phyloP scores from a whole-genome alignment of 1,139 yeast species.

The Magnusiomyces magnusii region DNA sequence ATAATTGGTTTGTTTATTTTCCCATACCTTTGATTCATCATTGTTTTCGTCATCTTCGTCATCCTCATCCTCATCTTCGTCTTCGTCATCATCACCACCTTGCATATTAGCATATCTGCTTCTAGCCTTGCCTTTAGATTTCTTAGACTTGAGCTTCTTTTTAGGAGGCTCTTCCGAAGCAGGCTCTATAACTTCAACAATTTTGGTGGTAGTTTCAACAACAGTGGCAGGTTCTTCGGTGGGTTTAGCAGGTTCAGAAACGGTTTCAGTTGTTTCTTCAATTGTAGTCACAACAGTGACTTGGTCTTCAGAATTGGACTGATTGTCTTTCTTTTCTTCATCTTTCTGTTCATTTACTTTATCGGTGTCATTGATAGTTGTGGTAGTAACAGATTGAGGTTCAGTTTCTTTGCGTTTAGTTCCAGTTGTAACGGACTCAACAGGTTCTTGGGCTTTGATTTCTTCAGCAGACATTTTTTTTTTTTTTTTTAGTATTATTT shows the following conservation, averaged over 20 bases:
- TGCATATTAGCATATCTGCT: conserved; percentile 25
- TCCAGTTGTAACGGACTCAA: conserved; percentile 3
- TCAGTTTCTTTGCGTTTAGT: conserved; percentile 6
- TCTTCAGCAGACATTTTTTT: conserved; percentile 18
- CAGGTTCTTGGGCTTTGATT: conserved; percentile 9
- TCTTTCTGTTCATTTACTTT: not conserved
- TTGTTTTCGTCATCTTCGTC: conserved; percentile 29
- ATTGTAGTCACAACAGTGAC: not conserved
- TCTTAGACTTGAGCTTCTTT: conserved; percentile 14
- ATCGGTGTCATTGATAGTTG: not conserved
- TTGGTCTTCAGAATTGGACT: not conserved
- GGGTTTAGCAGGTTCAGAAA: not conserved
- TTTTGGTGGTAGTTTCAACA: too few species aligned
- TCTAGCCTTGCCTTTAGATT: conserved; percentile 22
- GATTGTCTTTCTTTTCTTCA: not conserved
- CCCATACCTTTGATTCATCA: conserved; percentile 27
- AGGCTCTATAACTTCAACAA: too few species aligned
- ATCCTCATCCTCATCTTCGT: conserved; percentile 27
- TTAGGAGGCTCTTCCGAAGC: conserved; percentile 2
- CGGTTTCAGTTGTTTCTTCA: not conserved
- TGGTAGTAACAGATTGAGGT: not conserved
- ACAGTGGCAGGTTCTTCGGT: conserved; percentile 19
- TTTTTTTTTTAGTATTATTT: not conserved
- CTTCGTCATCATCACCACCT: conserved; percentile 34
- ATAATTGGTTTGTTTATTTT: too few species aligned